Percentiles rank a stretch among this genome's conserved stretches.
Evolutionary conservation across 192 early-diverging fungal genomes (phyloP).

Genomic region (Martensiomyces pterosporus): DNA sequence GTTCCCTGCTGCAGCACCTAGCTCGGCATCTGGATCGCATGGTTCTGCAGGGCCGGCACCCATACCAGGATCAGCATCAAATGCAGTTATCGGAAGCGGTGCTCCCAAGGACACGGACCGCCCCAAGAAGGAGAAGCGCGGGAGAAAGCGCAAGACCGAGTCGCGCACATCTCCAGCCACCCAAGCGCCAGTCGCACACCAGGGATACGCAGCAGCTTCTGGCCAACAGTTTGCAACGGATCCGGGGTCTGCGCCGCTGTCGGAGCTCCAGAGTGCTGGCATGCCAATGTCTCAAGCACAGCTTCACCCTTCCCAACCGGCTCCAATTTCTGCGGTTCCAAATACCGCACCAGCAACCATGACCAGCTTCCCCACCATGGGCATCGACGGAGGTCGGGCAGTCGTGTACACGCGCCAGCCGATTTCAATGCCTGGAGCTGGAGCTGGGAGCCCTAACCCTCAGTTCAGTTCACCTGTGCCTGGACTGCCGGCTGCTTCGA

Average conservation of each 20-base stretch:
- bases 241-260: too few relatives aligned
- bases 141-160: slow-evolving; percentile 43
- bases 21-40: background rate
- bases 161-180: slow-evolving; percentile 3
- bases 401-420: slow-evolving; percentile 23
- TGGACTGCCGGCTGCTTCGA: too few relatives aligned
- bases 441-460: slow-evolving; percentile 3
- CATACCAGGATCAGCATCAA: too few relatives aligned
- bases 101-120: slow-evolving; percentile 3
- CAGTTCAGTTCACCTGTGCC: too few relatives aligned
- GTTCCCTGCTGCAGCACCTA: slow-evolving; percentile 5
- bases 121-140: slow-evolving; percentile 27
- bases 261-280: too few relatives aligned
- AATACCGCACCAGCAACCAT: slow-evolving; percentile 28
- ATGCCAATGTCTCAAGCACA: background rate
- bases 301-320: background rate
- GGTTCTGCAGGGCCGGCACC: too few relatives aligned
- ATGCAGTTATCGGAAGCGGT: too few relatives aligned
- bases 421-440: background rate
- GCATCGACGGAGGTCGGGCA: slow-evolving; percentile 38
- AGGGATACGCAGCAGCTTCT: too few relatives aligned
- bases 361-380: slow-evolving; percentile 39
- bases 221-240: too few relatives aligned
- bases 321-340: slow-evolving; percentile 2
- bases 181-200: too few relatives aligned